Conservation (phyloP, 2,329 filamentous ascomycete species). For the Coleophoma cylindrospora region DNA sequence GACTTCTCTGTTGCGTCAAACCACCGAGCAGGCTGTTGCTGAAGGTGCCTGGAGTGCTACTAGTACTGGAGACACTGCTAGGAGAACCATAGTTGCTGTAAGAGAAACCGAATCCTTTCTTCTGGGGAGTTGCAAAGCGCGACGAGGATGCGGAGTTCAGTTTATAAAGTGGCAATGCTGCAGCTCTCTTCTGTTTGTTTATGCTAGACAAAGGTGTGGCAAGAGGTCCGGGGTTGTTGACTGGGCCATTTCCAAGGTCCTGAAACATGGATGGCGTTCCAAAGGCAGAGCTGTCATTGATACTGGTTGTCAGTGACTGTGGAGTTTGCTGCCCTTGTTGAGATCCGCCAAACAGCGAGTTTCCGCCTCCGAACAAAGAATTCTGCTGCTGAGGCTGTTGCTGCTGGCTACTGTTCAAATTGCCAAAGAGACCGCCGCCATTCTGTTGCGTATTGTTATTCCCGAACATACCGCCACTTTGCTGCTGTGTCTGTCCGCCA, state of each 20-base stretch:
- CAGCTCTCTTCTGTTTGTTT: slow-evolving; percentile 69
- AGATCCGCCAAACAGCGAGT: slow-evolving; percentile 55
- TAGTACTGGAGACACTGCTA: slow-evolving; percentile 62
- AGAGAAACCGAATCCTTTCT: slow-evolving; percentile 84
- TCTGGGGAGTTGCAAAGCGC: slow-evolving; percentile 78
- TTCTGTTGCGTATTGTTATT: slow-evolving; percentile 33
- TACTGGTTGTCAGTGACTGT: slow-evolving; percentile 69
- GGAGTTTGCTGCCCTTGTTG: slow-evolving; percentile 48
- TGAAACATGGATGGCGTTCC: slow-evolving; percentile 84
- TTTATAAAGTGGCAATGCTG: slow-evolving; percentile 81
- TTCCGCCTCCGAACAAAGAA: slow-evolving; percentile 55
- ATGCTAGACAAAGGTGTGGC: slow-evolving; percentile 80
- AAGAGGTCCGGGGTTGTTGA: slow-evolving; percentile 76
- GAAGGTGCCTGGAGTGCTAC: slow-evolving; percentile 60
- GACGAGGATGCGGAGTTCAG: slow-evolving; percentile 76
- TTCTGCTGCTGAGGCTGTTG: slow-evolving; percentile 41
- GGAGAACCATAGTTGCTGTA: slow-evolving; percentile 91
- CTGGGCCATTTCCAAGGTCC: slow-evolving; percentile 58
- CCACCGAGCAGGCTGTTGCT: slow-evolving; percentile 62
- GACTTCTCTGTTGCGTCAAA: slow-evolving; percentile 52
- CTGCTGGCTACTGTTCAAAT: slow-evolving; percentile 30
- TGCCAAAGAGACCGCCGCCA: slow-evolving; percentile 50
- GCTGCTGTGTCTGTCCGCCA: slow-evolving; percentile 42
- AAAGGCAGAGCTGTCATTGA: slow-evolving; percentile 82
- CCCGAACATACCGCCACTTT: slow-evolving; percentile 53